These are phyloP conservation scores for Sodiomyces alkalinus DNA, from an alignment of 2,329 filamentous ascomycete genomes.

Conservation along the genomic window DNA sequence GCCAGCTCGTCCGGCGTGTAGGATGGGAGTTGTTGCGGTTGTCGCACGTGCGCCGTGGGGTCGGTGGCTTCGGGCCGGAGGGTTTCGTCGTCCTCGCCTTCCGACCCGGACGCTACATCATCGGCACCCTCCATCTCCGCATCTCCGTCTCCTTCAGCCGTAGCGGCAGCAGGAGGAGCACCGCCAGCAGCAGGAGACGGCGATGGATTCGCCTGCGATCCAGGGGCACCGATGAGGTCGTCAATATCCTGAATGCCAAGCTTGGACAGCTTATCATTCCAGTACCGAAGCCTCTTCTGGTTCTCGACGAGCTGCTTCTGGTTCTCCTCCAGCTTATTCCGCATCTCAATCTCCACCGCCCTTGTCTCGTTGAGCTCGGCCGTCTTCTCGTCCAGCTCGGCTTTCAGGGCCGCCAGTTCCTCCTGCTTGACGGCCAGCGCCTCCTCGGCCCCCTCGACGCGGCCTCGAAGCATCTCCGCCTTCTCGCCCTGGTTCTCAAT, in stretches of 20 bases:
- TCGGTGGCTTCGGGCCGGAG: slow-evolving; percentile 1
- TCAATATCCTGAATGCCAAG: slow-evolving; percentile 68
- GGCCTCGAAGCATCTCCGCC: slow-evolving; percentile 55
- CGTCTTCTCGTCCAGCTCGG: slow-evolving; percentile 74
- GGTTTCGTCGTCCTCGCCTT: slow-evolving; percentile 2
- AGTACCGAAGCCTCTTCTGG: slow-evolving; percentile 69
- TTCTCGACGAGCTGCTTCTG: slow-evolving; percentile 80
- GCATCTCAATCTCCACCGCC: slow-evolving; percentile 91
- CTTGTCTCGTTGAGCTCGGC: slow-evolving; percentile 77
- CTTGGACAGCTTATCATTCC: slow-evolving; percentile 81
- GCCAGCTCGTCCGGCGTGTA: slow-evolving; percentile 60
- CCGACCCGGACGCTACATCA: background rate
- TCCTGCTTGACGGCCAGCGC: slow-evolving; percentile 64
- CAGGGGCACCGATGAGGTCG: slow-evolving; percentile 37
- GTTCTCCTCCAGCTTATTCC: slow-evolving; percentile 92
- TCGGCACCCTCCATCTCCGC: slow-evolving; percentile 14
- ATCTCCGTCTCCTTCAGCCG: slow-evolving; percentile 13
- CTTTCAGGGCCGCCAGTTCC: slow-evolving; percentile 65
- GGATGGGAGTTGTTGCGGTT: slow-evolving; percentile 50
- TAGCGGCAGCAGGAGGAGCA: slow-evolving; percentile 3
- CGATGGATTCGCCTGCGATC: slow-evolving; percentile 12
- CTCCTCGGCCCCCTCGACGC: slow-evolving; percentile 71
- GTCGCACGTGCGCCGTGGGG: slow-evolving; percentile 11
- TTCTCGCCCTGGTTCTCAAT: slow-evolving; percentile 62
- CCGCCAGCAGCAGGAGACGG: slow-evolving; percentile 1